phyloP scores from a whole-genome alignment of 2,329 filamentous ascomycete genomes.

The Dothidotthia symphoricarpi region DNA sequence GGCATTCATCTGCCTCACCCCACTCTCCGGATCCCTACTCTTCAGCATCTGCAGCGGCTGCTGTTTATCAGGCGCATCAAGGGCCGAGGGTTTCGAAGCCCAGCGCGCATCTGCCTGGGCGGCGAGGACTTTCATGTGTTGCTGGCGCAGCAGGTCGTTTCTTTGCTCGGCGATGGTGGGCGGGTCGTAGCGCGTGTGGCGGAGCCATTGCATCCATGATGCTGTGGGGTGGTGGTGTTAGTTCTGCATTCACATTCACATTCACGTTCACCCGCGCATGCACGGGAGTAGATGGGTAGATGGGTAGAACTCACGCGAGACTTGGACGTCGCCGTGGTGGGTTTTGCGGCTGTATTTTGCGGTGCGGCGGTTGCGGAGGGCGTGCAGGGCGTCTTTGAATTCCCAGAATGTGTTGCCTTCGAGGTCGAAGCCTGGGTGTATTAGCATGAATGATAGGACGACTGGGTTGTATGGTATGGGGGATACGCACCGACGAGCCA shows the following conservation, averaged over 20 bases:
- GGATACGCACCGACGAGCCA: slow-evolving; percentile 56
- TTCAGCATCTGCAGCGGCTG: slow-evolving; percentile 49
- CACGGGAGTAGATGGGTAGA: background rate
- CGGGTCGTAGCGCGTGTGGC: slow-evolving; percentile 57
- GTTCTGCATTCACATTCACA: background rate
- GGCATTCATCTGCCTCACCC: slow-evolving; percentile 36
- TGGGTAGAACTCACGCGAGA: slow-evolving; percentile 49
- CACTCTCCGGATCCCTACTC: slow-evolving; percentile 44
- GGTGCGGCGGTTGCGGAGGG: slow-evolving; percentile 57
- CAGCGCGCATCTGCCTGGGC: slow-evolving; percentile 60
- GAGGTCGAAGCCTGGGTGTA: slow-evolving; percentile 56
- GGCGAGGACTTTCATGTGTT: slow-evolving; percentile 59
- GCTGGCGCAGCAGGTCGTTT: slow-evolving; percentile 56
- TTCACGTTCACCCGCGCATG: slow-evolving; percentile 1
- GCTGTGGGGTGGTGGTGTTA: slow-evolving; percentile 40
- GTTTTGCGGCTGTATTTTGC: slow-evolving; percentile 55
- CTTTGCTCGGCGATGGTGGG: slow-evolving; percentile 60
- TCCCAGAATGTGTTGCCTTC: slow-evolving; percentile 67
- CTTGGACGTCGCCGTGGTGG: slow-evolving; percentile 60
- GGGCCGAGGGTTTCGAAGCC: slow-evolving; percentile 58
- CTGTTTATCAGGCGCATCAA: slow-evolving; percentile 56
- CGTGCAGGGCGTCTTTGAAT: slow-evolving; percentile 59
- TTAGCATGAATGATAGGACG: slow-evolving; percentile 10
- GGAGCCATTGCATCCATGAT: slow-evolving; percentile 69
- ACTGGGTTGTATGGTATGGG: slow-evolving; percentile 2